Evolutionary conservation across 495 filamentous ascomycete species (phyloP).

Genomic region (Melanomma pulvis-pyrius): DNA sequence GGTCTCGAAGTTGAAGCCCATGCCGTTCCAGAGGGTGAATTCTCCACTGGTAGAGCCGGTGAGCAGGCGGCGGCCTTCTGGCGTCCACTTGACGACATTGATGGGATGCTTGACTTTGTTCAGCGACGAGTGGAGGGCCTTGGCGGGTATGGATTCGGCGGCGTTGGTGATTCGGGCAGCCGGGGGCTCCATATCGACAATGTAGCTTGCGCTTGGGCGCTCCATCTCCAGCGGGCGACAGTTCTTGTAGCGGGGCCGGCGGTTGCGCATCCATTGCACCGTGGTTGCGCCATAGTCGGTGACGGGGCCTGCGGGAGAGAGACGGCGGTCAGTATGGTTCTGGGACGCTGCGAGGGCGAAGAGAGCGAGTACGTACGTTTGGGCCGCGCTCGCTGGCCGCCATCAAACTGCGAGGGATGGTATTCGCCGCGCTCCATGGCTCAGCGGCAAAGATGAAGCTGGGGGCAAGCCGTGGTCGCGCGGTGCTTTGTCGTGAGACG

Average conservation of each 20-base stretch:
- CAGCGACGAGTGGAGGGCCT: slow-evolving; percentile 89
- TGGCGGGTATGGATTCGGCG: slow-evolving; percentile 81
- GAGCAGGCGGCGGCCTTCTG: slow-evolving; percentile 86
- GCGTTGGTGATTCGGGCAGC: slow-evolving; percentile 69
- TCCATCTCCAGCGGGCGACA: slow-evolving; percentile 71
- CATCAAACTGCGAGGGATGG: slow-evolving; percentile 22
- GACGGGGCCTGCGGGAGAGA: slow-evolving; percentile 64
- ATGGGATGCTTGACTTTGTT: slow-evolving; percentile 98
- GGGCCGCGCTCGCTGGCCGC: slow-evolving; percentile 23
- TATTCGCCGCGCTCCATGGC: slow-evolving; percentile 31
- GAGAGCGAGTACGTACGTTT: slow-evolving; percentile 19
- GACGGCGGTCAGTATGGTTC: slow-evolving; percentile 1
- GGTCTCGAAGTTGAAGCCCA: slow-evolving; percentile 98
- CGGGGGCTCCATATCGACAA: slow-evolving; percentile 89
- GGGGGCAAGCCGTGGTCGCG: neutral
- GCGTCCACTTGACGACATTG: slow-evolving; percentile 97
- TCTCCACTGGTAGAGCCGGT: slow-evolving; percentile 95
- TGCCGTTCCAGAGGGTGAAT: slow-evolving; percentile 98
- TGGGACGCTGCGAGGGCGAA: neutral
- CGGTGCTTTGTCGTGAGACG: neutral
- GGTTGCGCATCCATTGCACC: slow-evolving; percentile 88
- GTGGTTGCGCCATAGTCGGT: slow-evolving; percentile 95
- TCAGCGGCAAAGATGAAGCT: neutral
- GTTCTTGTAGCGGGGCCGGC: slow-evolving; percentile 73
- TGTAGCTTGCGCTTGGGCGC: slow-evolving; percentile 82